Evolutionary conservation across 805 yeast genomes (phyloP).

Genomic region (Candida adriatica): DNA sequence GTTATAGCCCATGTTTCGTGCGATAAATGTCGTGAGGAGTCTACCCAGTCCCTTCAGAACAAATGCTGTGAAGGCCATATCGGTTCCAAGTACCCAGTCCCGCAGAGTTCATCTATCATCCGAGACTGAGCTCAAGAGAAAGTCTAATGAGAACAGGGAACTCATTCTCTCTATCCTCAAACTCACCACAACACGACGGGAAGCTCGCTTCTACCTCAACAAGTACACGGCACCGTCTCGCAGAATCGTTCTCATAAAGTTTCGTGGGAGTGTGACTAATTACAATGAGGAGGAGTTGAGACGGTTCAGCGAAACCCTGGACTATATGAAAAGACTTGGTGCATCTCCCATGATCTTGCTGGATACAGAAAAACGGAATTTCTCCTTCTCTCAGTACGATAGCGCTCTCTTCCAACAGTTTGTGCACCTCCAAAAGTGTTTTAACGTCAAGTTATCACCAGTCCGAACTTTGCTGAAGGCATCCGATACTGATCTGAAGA

Average conservation of each 20-base stretch:
- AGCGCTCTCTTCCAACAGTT: slow-evolving; percentile 18
- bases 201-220: slow-evolving; percentile 72
- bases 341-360: slow-evolving; percentile 17
- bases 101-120: no score
- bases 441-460: slow-evolving; percentile 13
- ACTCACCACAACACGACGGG: slow-evolving; percentile 91
- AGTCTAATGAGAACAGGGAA: slow-evolving; percentile 45
- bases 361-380: slow-evolving; percentile 19
- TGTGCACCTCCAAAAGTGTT: slow-evolving; percentile 9
- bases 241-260: slow-evolving; percentile 23
- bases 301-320: slow-evolving; percentile 16
- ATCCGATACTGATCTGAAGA: slow-evolving; percentile 1
- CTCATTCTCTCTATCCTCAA: slow-evolving; percentile 77
- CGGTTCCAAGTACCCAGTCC: no score
- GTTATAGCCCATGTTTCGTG: no score
- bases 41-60: no score
- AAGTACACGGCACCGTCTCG: slow-evolving; percentile 48
- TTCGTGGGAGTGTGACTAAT: slow-evolving; percentile 20
- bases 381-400: slow-evolving; percentile 12
- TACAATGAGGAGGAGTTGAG: slow-evolving; percentile 10
- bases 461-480: slow-evolving; percentile 11
- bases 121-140: slow-evolving; percentile 15
- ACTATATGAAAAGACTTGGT: slow-evolving; percentile 18
- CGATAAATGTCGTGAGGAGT: no score
- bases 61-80: no score